Percentiles rank a stretch among this genome's conserved stretches.
phyloP scores from a whole-genome alignment of 257 asterid species.

The Solanum ahanhuiri region DNA sequence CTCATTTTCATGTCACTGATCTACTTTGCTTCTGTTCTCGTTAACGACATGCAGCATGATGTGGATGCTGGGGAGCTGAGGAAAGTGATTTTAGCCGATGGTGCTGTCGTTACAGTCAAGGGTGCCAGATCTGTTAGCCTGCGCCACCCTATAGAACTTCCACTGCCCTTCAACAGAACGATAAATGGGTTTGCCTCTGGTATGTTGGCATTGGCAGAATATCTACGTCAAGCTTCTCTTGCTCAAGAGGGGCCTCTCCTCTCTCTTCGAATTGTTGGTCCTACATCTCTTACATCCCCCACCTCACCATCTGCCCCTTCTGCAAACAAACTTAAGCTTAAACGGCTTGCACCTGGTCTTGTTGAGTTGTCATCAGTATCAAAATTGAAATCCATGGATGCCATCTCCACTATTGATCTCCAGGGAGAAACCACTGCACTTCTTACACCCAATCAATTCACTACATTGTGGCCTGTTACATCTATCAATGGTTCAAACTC shows the following conservation, averaged over 20 bases:
- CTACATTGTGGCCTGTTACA: constrained; percentile 70
- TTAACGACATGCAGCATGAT: constrained; percentile 38
- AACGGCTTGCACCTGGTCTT: constrained; percentile 93
- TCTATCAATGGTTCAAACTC: constrained; percentile 68
- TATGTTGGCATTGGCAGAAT: constrained; percentile 66
- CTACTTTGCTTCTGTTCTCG: background rate
- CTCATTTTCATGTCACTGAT: too few species aligned
- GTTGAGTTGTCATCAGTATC: constrained; percentile 88
- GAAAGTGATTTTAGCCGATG: constrained; percentile 84
- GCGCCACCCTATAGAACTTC: constrained; percentile 78
- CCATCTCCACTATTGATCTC: constrained; percentile 42
- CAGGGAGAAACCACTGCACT: constrained; percentile 67
- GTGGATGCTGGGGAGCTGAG: constrained; percentile 76
- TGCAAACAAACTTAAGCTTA: constrained; percentile 62
- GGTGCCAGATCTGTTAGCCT: constrained; percentile 97
- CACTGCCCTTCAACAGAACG: constrained; percentile 74
- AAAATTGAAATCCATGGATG: constrained; percentile 27
- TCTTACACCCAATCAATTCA: constrained; percentile 35
- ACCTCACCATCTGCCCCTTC: constrained; percentile 49
- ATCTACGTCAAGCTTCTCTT: constrained; percentile 50
- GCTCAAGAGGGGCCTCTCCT: constrained; percentile 40
- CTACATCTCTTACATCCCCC: constrained; percentile 79
- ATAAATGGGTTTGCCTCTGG: constrained; percentile 62
- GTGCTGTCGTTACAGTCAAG: constrained; percentile 87
- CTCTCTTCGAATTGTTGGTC: constrained; percentile 91